phyloP scores from a whole-genome alignment of 2,329 filamentous ascomycete genomes.

The Grosmannia huntii region DNA sequence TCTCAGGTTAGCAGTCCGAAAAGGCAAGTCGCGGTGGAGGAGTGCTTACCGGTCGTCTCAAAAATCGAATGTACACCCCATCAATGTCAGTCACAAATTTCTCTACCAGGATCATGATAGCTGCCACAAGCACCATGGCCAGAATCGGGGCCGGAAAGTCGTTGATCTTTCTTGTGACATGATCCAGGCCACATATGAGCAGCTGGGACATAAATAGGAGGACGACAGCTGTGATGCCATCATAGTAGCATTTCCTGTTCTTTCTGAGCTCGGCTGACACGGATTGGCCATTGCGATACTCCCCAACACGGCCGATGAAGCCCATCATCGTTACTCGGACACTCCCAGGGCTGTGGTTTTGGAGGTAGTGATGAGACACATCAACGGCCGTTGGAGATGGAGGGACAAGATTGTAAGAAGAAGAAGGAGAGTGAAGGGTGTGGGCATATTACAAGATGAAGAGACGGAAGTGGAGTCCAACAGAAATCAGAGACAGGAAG shows the following conservation, averaged over 20 bases:
- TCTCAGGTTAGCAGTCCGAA: neutral
- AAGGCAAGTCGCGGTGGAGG: neutral
- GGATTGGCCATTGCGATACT: neutral
- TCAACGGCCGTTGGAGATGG: neutral
- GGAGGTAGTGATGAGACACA: neutral
- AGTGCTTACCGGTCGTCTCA: constrained; percentile 10
- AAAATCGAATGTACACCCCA: constrained; percentile 14
- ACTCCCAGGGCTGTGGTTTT: neutral
- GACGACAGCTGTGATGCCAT: constrained; percentile 21
- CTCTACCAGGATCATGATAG: constrained; percentile 18
- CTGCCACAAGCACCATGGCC: constrained; percentile 31
- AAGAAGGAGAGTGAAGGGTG: neutral
- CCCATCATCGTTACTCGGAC: neutral
- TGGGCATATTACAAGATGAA: neutral
- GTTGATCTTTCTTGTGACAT: constrained; percentile 18
- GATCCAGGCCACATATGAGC: constrained; percentile 31
- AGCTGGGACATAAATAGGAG: constrained; percentile 30
- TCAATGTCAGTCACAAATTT: constrained; percentile 14
- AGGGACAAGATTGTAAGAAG: neutral
- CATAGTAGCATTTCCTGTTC: constrained; percentile 3
- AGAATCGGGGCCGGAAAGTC: constrained; percentile 35
- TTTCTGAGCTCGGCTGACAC: neutral
- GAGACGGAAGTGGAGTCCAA: neutral
- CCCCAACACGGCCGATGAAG: neutral
- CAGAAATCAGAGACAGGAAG: neutral